These are phyloP conservation scores for Venturia effusa DNA, from an alignment of 2,329 filamentous ascomycete genomes.

Conservation along the genomic window DNA sequence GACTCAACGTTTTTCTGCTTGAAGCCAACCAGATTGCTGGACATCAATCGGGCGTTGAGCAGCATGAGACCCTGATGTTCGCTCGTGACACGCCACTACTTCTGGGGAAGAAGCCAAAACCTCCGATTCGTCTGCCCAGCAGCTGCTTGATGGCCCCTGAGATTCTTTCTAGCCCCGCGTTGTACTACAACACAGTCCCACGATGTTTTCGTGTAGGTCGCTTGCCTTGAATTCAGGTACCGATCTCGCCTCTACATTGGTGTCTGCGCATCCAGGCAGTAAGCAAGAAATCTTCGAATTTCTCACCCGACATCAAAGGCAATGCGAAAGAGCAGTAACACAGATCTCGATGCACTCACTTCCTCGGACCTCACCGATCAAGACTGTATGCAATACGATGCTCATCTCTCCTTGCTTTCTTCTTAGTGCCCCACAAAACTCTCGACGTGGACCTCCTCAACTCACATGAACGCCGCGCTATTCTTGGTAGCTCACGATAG, in stretches of 20 bases:
- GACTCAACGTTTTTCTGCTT: not conserved
- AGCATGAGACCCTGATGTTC: not conserved
- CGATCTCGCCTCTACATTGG: not conserved
- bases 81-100: not conserved
- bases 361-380: not conserved
- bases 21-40: too few relatives aligned
- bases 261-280: not conserved
- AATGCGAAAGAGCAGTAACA: too few relatives aligned
- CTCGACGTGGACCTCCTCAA: not conserved
- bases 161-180: not conserved
- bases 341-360: not conserved
- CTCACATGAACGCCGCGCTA: not conserved
- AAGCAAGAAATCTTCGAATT: not conserved
- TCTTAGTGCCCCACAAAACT: not conserved
- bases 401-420: not conserved
- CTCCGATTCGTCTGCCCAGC: not conserved
- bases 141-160: not conserved
- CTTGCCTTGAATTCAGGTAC: conserved; percentile 1
- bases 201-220: not conserved
- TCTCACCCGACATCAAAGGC: not conserved
- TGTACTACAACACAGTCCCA: not conserved
- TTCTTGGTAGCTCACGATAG: not conserved
- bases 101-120: not conserved
- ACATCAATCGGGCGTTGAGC: not conserved
- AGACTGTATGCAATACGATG: not conserved